A percentile compares a stretch with the other conserved stretches of the same genome.
phyloP scores from a whole-genome alignment of 2,329 filamentous ascomycete genomes.

The Podosphaera xanthii region DNA sequence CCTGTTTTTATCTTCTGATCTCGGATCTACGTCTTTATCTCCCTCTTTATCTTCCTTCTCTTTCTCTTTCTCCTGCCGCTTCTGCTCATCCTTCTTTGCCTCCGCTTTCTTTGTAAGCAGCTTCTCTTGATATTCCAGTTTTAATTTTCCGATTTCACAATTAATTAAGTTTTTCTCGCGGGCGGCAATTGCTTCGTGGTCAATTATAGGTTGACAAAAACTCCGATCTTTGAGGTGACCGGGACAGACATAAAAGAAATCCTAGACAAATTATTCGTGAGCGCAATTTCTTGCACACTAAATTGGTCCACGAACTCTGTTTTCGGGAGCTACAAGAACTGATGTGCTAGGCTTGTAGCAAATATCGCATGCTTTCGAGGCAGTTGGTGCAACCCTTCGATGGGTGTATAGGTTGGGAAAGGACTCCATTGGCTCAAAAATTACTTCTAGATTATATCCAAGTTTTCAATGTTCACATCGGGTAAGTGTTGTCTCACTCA shows the following conservation, averaged over 20 bases:
- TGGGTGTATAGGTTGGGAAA: slow-evolving; percentile 67
- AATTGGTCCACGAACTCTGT: slow-evolving; percentile 37
- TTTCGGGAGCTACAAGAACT: slow-evolving; percentile 73
- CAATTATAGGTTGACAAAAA: slow-evolving; percentile 56
- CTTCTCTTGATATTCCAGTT: slow-evolving; percentile 55
- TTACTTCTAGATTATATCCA: too few species aligned
- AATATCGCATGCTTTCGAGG: slow-evolving; percentile 66
- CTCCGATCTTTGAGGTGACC: slow-evolving; percentile 61
- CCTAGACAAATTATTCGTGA: slow-evolving; percentile 21
- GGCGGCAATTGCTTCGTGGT: slow-evolving; percentile 39
- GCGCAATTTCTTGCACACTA: not conserved
- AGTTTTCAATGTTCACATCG: too few species aligned
- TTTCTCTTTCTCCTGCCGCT: slow-evolving; percentile 24
- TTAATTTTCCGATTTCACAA: slow-evolving; percentile 38
- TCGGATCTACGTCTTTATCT: slow-evolving; percentile 13
- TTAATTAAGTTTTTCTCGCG: slow-evolving; percentile 39
- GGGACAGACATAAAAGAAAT: slow-evolving; percentile 82
- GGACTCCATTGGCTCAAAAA: slow-evolving; percentile 12
- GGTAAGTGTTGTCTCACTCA: too few species aligned
- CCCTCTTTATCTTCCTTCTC: slow-evolving; percentile 22
- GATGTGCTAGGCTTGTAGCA: slow-evolving; percentile 77
- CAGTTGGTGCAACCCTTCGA: slow-evolving; percentile 66
- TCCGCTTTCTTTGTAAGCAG: slow-evolving; percentile 46
- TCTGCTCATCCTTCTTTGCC: slow-evolving; percentile 35
- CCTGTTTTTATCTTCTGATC: not conserved